Evolutionary conservation across 75 land plant species (phyloP).

Genomic region (Azolla pinnata): DNA sequence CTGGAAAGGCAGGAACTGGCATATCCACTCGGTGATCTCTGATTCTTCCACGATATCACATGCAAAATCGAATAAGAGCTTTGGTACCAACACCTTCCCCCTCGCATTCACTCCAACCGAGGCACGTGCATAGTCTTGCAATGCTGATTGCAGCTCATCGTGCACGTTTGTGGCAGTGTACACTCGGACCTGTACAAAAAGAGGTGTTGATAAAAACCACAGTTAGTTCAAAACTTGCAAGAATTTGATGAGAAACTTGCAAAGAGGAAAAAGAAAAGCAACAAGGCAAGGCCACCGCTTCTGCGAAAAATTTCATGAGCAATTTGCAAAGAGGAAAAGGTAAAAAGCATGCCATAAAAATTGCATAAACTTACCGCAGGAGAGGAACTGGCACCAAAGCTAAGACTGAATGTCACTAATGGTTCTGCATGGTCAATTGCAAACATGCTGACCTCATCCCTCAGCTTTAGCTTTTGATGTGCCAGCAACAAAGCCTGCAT

Average conservation of each 20-base stretch:
- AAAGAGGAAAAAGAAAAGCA: no score
- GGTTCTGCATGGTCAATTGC: constrained; percentile 48
- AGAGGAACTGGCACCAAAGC: constrained; percentile 73
- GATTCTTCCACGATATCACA: constrained; percentile 54
- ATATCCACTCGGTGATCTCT: constrained; percentile 58
- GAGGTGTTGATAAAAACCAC: no score
- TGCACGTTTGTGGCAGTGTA: constrained; percentile 44
- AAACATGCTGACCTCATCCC: constrained; percentile 64
- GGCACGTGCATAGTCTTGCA: constrained; percentile 73
- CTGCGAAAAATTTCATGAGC: no score
- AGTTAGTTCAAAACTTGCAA: no score
- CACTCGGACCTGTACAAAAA: constrained; percentile 52
- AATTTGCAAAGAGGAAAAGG: background rate
- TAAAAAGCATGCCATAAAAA: background rate
- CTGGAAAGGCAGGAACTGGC: constrained; percentile 47
- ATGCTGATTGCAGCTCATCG: constrained; percentile 44
- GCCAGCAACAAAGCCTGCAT: constrained; percentile 72
- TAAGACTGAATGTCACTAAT: constrained; percentile 63
- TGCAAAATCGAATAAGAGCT: constrained; percentile 56
- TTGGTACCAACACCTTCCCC: constrained; percentile 71
- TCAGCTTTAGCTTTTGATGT: constrained; percentile 56
- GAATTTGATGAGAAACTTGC: no score
- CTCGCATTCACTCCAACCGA: constrained; percentile 63
- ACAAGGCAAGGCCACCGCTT: no score
- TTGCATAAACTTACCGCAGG: constrained; percentile 58